Evolutionary conservation across 495 filamentous ascomycete species (phyloP).

Genomic region (Penicillium antarcticum): DNA sequence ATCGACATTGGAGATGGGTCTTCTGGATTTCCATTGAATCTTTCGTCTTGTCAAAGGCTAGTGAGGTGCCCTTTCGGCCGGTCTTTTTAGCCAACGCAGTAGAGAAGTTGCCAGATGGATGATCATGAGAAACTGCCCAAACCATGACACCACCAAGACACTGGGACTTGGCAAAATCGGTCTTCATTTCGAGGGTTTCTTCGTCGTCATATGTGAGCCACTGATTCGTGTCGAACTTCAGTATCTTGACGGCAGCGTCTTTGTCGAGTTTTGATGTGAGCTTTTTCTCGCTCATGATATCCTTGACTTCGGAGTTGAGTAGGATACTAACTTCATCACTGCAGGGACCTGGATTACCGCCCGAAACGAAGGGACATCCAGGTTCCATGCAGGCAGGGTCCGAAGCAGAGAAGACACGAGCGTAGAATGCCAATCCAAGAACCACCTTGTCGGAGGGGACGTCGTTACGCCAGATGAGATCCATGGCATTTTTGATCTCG

Average conservation of each 20-base stretch:
- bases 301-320: conserved; percentile 16
- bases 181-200: conserved; percentile 39
- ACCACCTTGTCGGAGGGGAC: conserved; percentile 31
- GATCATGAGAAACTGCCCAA: conserved; percentile 28
- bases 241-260: conserved; percentile 23
- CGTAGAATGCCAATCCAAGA: conserved; percentile 46
- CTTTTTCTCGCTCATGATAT: conserved; percentile 9
- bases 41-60: neutral
- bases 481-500: conserved; percentile 31
- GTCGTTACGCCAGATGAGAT: conserved; percentile 39
- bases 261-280: conserved; percentile 11
- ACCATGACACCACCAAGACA: conserved; percentile 45
- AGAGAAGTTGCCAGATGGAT: neutral
- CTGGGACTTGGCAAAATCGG: conserved; percentile 28
- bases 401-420: conserved; percentile 32
- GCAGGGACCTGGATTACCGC: conserved; percentile 29
- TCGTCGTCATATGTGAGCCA: conserved; percentile 44
- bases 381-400: conserved; percentile 32
- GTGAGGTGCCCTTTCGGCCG: neutral
- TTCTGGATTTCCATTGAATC: neutral
- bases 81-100: neutral
- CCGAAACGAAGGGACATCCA: conserved; percentile 22
- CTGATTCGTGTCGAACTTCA: conserved; percentile 35
- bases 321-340: conserved; percentile 24
- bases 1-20: neutral